Conservation (phyloP, 208 protist species). For the Trypanosoma rangeli region DNA sequence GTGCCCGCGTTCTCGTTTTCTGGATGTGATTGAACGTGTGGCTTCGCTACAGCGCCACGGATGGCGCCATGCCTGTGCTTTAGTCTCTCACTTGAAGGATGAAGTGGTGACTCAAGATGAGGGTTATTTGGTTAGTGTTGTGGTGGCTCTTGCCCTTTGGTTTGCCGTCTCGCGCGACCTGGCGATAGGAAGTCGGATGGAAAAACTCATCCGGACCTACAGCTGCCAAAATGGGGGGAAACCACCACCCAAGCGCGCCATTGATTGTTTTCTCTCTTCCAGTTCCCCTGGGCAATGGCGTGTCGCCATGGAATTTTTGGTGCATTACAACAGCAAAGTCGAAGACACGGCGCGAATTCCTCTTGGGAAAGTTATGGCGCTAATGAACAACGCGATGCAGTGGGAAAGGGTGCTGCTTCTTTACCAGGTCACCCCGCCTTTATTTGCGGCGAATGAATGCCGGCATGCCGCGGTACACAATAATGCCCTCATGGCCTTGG, state of each 20-base stretch:
- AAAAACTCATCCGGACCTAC: constrained; percentile 5
- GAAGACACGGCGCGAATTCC: background rate
- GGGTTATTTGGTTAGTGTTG: background rate
- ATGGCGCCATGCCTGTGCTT: constrained; percentile 9
- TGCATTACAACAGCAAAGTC: background rate
- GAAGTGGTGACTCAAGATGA: constrained; percentile 2
- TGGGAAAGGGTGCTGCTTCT: constrained; percentile 11
- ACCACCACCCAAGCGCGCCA: background rate
- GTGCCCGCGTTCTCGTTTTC: background rate
- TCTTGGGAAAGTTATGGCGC: constrained; percentile 16
- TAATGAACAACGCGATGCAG: constrained; percentile 7
- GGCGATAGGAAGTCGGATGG: background rate
- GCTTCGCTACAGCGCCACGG: constrained; percentile 5
- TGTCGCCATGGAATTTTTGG: constrained; percentile 1
- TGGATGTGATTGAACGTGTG: constrained; percentile 1
- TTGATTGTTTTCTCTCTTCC: constrained; percentile 13
- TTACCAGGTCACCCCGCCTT: constrained; percentile 1
- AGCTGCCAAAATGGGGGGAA: background rate
- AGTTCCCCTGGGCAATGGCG: constrained; percentile 6
- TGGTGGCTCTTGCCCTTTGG: background rate
- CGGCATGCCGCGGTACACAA: constrained; percentile 44
- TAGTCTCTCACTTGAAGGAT: constrained; percentile 6
- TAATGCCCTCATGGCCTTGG: constrained; percentile 41
- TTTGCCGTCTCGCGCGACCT: background rate
- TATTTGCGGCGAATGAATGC: constrained; percentile 2